Percentiles rank a stretch among this genome's conserved stretches.
Evolutionary conservation across 352 stramenopile species (phyloP).

Genomic region (Globisporangium mamillatum): DNA sequence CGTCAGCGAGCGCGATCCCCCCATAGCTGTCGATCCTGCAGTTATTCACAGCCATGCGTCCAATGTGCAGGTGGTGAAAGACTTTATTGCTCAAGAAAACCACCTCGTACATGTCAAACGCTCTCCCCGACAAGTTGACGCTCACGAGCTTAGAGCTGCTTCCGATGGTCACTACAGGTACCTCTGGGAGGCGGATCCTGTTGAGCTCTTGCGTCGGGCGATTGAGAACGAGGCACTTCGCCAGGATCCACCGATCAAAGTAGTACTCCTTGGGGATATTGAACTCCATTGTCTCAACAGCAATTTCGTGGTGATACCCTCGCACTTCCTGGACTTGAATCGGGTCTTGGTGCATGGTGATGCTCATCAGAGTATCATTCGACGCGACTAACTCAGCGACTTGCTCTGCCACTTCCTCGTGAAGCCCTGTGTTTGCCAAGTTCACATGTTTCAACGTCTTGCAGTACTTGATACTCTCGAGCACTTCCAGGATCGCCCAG

Average conservation of each 20-base stretch:
- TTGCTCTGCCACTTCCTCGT: conserved; percentile 52
- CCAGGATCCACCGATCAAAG: conserved; percentile 66
- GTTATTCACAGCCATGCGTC: conserved; percentile 52
- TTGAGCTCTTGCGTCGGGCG: conserved; percentile 62
- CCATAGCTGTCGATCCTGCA: conserved; percentile 54
- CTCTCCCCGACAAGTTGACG: conserved; percentile 49
- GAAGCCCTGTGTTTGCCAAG: conserved; percentile 55
- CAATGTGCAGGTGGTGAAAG: conserved; percentile 64
- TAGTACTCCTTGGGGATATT: conserved; percentile 30
- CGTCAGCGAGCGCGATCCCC: conserved; percentile 55
- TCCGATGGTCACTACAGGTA: conserved; percentile 1
- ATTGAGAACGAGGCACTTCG: conserved; percentile 67
- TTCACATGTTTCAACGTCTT: conserved; percentile 51
- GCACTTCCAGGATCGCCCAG: conserved; percentile 47
- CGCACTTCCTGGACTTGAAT: conserved; percentile 54
- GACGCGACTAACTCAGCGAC: conserved; percentile 51
- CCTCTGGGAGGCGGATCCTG: conserved; percentile 33
- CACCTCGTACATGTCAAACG: conserved; percentile 53
- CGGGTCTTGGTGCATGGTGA: conserved; percentile 48
- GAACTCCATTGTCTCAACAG: conserved; percentile 31
- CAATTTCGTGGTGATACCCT: conserved; percentile 27
- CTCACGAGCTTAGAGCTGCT: conserved; percentile 29
- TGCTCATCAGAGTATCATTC: conserved; percentile 58
- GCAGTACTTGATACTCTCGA: conserved; percentile 52
- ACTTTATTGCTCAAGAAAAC: conserved; percentile 69